Conservation (phyloP, 805 yeast species). For the Saccharomycopsis sp. region DNA sequence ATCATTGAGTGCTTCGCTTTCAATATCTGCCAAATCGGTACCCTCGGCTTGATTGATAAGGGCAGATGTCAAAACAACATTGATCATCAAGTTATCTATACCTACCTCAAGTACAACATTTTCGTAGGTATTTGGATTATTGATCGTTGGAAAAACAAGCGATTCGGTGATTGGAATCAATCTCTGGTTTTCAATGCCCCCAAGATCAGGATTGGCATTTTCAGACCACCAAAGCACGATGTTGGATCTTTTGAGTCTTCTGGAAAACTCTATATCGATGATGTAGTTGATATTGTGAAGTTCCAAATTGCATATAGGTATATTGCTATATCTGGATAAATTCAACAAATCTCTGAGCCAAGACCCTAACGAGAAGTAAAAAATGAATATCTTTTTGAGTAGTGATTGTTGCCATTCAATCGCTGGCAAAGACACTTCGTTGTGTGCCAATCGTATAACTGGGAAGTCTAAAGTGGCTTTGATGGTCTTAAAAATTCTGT, state of each 20-base stretch:
- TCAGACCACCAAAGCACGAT: conserved; percentile 94
- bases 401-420: conserved; percentile 75
- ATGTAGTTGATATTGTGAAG: conserved; percentile 71
- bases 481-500: conserved; percentile 40
- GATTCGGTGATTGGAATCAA: conserved; percentile 41
- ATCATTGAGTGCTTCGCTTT: conserved; percentile 25
- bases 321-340: conserved; percentile 62
- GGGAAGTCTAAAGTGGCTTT: conserved; percentile 52
- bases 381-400: conserved; percentile 58
- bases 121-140: conserved; percentile 71
- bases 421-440: conserved; percentile 59
- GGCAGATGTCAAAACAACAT: conserved; percentile 80
- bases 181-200: conserved; percentile 67
- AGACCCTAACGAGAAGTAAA: conserved; percentile 63
- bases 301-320: conserved; percentile 82
- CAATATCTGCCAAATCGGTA: conserved; percentile 55
- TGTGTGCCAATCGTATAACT: conserved; percentile 49
- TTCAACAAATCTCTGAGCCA: conserved; percentile 64
- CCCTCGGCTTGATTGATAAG: conserved; percentile 86
- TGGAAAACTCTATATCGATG: conserved; percentile 82
- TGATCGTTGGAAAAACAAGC: conserved; percentile 62
- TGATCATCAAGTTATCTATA: conserved; percentile 72
- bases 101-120: conserved; percentile 74
- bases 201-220: conserved; percentile 69
- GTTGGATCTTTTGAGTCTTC: conserved; percentile 57